Evolutionary conservation across 2,329 filamentous ascomycete genomes (phyloP).

Genomic region (Aspergillus caelatus): DNA sequence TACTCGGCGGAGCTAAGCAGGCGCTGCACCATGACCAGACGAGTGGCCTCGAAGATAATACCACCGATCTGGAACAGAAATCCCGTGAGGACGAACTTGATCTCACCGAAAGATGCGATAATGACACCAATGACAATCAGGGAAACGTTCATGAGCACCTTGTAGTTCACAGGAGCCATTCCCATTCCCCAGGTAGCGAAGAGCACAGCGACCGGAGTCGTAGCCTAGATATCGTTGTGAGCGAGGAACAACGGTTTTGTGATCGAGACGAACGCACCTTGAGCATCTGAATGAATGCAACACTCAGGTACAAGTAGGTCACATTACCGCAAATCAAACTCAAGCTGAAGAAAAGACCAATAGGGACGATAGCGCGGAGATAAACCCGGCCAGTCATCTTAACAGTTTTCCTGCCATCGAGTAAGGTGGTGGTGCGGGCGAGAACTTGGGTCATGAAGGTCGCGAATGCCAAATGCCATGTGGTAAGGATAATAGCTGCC

Average conservation of each 20-base stretch:
- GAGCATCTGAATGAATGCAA: slow-evolving; percentile 98
- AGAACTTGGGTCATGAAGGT: slow-evolving; percentile 93
- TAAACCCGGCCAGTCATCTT: slow-evolving; percentile 97
- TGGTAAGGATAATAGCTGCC: slow-evolving; percentile 70
- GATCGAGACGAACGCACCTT: slow-evolving; percentile 64
- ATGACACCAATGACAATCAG: slow-evolving; percentile 93
- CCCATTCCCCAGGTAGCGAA: slow-evolving; percentile 87
- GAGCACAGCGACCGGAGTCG: slow-evolving; percentile 90
- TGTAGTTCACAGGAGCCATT: slow-evolving; percentile 79
- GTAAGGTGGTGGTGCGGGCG: slow-evolving; percentile 82
- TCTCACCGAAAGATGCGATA: slow-evolving; percentile 93
- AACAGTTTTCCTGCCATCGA: slow-evolving; percentile 92
- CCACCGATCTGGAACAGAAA: slow-evolving; percentile 73
- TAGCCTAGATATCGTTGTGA: slow-evolving; percentile 63
- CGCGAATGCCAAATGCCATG: slow-evolving; percentile 93
- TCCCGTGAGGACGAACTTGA: slow-evolving; percentile 74
- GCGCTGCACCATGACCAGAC: slow-evolving; percentile 83
- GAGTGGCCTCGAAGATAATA: slow-evolving; percentile 77
- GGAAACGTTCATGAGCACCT: slow-evolving; percentile 88
- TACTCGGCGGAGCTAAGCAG: slow-evolving; percentile 76
- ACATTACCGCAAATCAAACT: slow-evolving; percentile 95
- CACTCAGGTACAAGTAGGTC: slow-evolving; percentile 90
- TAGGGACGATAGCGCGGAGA: slow-evolving; percentile 88
- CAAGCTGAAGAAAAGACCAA: slow-evolving; percentile 92
- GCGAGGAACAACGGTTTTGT: slow-evolving; percentile 1